Evolutionary conservation across 2,329 filamentous ascomycete genomes (phyloP).

Genomic region (Elsinoe australis): DNA sequence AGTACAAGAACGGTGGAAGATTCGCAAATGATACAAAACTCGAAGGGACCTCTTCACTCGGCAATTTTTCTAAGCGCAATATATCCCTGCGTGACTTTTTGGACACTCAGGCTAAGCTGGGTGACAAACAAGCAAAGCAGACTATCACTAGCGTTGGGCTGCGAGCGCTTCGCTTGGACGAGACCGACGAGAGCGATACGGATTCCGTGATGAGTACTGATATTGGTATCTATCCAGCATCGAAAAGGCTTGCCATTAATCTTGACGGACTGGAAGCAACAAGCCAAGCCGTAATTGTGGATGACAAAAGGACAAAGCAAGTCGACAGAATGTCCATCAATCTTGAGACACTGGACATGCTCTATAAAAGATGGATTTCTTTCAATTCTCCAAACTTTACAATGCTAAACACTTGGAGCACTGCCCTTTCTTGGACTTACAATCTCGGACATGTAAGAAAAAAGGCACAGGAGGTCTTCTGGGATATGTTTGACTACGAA

Average conservation of each 20-base stretch:
- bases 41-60: not conserved
- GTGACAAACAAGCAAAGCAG: not conserved
- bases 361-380: no score
- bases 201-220: slow-evolving; percentile 12
- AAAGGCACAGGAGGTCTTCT: slow-evolving; percentile 15
- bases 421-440: not conserved
- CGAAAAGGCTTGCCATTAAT: not conserved
- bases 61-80: slow-evolving; percentile 3
- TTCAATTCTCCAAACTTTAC: no score
- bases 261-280: not conserved
- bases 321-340: no score
- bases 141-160: not conserved
- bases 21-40: slow-evolving; percentile 29
- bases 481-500: slow-evolving; percentile 22
- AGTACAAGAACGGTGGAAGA: slow-evolving; percentile 45
- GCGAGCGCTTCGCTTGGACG: not conserved
- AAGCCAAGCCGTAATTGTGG: no score
- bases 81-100: slow-evolving; percentile 15
- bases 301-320: no score
- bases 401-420: not conserved
- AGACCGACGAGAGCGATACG: slow-evolving; percentile 10
- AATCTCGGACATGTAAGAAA: not conserved
- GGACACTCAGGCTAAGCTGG: not conserved
- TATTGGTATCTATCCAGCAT: not conserved
- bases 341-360: no score